A percentile compares a stretch with the other conserved stretches of the same genome.
These are phyloP conservation scores for Macrolepiota albuminosa DNA, from an alignment of 768 basidiomycete genomes.

Conservation along the genomic window DNA sequence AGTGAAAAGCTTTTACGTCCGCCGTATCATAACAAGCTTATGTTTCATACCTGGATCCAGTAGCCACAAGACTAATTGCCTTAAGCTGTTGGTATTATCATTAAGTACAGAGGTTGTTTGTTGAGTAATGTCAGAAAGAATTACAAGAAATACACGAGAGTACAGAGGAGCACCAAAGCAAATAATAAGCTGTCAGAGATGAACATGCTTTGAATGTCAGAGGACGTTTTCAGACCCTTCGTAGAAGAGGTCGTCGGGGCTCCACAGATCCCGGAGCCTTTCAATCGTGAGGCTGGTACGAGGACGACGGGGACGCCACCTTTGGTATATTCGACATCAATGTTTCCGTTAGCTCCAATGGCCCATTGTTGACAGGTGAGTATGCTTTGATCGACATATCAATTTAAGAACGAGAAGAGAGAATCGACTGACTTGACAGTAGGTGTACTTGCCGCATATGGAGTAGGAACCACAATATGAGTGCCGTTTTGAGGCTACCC, in stretches of 20 bases:
- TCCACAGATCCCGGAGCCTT: conserved; percentile 36
- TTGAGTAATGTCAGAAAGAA: background rate
- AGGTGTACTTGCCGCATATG: conserved; percentile 42
- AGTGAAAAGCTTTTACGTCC: background rate
- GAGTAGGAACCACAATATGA: conserved; percentile 52
- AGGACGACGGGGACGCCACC: conserved; percentile 62
- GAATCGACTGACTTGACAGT: conserved; percentile 47
- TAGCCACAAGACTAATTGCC: background rate
- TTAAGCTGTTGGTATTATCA: too few species aligned
- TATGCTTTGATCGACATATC: conserved; percentile 33
- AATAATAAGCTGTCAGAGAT: background rate
- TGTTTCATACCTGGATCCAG: background rate
- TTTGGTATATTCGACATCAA: conserved; percentile 57
- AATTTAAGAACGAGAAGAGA: background rate
- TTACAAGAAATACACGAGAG: background rate
- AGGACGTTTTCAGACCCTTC: background rate
- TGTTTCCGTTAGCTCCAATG: conserved; percentile 59
- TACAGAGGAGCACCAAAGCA: background rate
- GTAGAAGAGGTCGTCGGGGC: background rate
- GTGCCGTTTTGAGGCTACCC: conserved; percentile 51
- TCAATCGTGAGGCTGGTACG: conserved; percentile 33
- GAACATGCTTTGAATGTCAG: background rate
- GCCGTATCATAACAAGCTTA: background rate
- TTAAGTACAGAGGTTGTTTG: background rate
- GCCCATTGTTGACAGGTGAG: conserved; percentile 63